phyloP scores from a whole-genome alignment of 73 alveolate species.

The Symbiodinium natans region DNA sequence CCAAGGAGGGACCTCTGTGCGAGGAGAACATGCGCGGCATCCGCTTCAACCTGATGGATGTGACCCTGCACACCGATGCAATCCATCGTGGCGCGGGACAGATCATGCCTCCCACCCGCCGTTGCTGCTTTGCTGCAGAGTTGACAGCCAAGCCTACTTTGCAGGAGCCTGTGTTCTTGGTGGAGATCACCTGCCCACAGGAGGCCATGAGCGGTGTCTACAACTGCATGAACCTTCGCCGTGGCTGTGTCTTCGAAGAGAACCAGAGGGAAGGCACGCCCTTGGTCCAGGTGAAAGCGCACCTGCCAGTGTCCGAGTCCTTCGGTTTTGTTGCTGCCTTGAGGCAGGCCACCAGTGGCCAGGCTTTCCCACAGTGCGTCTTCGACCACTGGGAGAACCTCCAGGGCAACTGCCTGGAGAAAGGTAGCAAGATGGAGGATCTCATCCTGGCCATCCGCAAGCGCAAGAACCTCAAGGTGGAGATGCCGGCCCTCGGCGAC shows the following conservation, averaged over 20 bases:
- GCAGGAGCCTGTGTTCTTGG: slow-evolving; percentile 99
- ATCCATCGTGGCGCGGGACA: slow-evolving; percentile 94
- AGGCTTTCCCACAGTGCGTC: slow-evolving; percentile 99
- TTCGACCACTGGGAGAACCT: slow-evolving; percentile 99
- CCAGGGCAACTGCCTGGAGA: slow-evolving; percentile 97
- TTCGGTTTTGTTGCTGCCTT: slow-evolving; percentile 99
- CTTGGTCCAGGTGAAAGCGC: slow-evolving; percentile 97
- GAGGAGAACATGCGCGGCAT: slow-evolving; percentile 98
- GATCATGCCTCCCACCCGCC: slow-evolving; percentile 99
- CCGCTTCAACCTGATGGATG: slow-evolving; percentile 97
- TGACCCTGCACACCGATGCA: slow-evolving; percentile 96
- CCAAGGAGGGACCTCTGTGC: slow-evolving; percentile 97
- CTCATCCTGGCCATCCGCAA: slow-evolving; percentile 96
- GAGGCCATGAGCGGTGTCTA: slow-evolving; percentile 96
- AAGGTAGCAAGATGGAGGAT: slow-evolving; percentile 95
- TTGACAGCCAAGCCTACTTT: slow-evolving; percentile 99
- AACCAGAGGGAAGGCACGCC: slow-evolving; percentile 99
- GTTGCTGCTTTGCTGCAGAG: slow-evolving; percentile 99
- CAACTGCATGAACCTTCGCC: slow-evolving; percentile 98
- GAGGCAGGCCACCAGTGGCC: slow-evolving; percentile 99
- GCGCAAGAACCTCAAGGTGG: slow-evolving; percentile 98
- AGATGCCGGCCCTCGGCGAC: slow-evolving; percentile 97
- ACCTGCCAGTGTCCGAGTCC: slow-evolving; percentile 99
- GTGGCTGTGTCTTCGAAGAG: slow-evolving; percentile 99
- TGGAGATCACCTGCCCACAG: slow-evolving; percentile 98